Evolutionary conservation across 352 stramenopile genomes (phyloP), one percentile per base, ranked within the genome.

Genomic region (Blastocystis sp.): DNA sequence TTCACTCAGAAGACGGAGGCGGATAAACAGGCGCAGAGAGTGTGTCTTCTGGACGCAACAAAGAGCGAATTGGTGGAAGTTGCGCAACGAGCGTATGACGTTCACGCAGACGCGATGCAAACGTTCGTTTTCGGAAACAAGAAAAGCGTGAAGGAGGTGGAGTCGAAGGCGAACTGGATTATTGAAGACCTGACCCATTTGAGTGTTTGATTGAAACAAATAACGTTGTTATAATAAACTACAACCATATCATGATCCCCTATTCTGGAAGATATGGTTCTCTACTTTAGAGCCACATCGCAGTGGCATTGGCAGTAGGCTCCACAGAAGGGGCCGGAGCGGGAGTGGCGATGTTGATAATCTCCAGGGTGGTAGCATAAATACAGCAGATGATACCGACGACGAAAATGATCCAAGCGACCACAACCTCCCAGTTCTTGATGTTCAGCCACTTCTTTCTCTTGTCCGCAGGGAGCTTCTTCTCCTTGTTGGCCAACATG

Each of bases 401-500:
- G 6, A 81, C 69, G 16, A 81, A 46, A 21, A 81, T 81, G 38
- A 81, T 81, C 69, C 69, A 81, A 48, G 69, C 46, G 44, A 61
- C 56, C 8, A 64, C 49, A 1, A 27, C 24, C 8, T 81, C 69
- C 18, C 48, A 81, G 32, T 0, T 44, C 32, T 44, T 44, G n/a
- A 57, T 21, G 1, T 48, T 81, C 34, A 81, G 44, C 69, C 69
- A 81, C 2, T 36, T 34, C 1, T 8, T 27, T 4, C 34, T 9
- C 27, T 40, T 46, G 3, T 81, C 69, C 2, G 40, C 46, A 34
- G 69, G 69, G 44, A 63, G 61, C 46, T 27, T 29, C 27, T 46
- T 61, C 48, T 81, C 69, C 69, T 48, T 44, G 3, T 57, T 63
- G 48, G 11, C 27, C 69, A 81, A 63, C 11, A 42, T 24, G 27